phyloP scores from a whole-genome alignment of 2,329 filamentous ascomycete species.

The Ophiocordyceps camponoti-floridani region DNA sequence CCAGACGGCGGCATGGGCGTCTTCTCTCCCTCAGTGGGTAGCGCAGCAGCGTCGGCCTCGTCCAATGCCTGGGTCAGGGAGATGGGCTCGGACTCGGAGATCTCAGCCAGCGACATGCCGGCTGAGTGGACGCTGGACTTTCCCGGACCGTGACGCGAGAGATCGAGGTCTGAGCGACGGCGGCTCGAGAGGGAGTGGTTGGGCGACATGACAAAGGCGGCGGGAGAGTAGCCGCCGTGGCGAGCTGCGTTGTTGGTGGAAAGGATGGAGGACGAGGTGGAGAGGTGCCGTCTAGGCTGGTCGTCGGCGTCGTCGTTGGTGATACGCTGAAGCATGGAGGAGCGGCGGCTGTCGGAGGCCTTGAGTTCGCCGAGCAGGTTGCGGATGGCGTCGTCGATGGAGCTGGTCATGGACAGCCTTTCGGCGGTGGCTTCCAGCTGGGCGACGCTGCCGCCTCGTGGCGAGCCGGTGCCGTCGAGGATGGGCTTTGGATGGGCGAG shows the following conservation, averaged over 20 bases:
- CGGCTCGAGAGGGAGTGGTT: slow-evolving; percentile 41
- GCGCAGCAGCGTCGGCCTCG: slow-evolving; percentile 26
- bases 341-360: slow-evolving; percentile 47
- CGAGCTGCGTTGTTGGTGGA: slow-evolving; percentile 50
- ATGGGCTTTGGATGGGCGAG: slow-evolving; percentile 24
- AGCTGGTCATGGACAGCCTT: slow-evolving; percentile 53
- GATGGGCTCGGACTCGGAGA: slow-evolving; percentile 36
- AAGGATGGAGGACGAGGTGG: slow-evolving; percentile 42
- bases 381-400: slow-evolving; percentile 62
- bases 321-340: slow-evolving; percentile 33
- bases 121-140: slow-evolving; percentile 31
- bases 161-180: slow-evolving; percentile 30
- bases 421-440: slow-evolving; percentile 62
- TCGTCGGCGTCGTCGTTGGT: slow-evolving; percentile 7
- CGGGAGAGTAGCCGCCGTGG: slow-evolving; percentile 52
- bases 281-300: slow-evolving; percentile 23
- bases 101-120: slow-evolving; percentile 33
- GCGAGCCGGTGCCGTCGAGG: slow-evolving; percentile 38
- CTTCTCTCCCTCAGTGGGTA: slow-evolving; percentile 17
- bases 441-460: slow-evolving; percentile 44
- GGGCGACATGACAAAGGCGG: slow-evolving; percentile 49
- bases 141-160: slow-evolving; percentile 34
- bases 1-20: slow-evolving; percentile 16
- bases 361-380: slow-evolving; percentile 56
- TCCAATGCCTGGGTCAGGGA: slow-evolving; percentile 34